These are phyloP conservation scores for Plantago rigida DNA, from an alignment of 305 asterid species.

Conservation along the genomic window DNA sequence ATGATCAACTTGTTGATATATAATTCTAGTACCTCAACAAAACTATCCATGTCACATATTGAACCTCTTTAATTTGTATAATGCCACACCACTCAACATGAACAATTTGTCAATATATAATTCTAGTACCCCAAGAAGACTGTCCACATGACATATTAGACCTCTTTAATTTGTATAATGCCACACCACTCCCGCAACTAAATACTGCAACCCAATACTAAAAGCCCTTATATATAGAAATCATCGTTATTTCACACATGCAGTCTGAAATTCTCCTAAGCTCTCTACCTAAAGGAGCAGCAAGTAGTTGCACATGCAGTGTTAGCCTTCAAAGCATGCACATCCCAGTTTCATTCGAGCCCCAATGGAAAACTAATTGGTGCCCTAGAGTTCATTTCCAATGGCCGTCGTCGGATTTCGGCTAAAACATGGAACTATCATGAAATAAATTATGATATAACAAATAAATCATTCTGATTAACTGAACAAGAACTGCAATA, in stretches of 20 bases:
- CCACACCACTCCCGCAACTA: not conserved
- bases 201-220: too few relatives aligned
- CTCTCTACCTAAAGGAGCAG: not conserved
- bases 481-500: constrained; percentile 6
- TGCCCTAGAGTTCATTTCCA: not conserved
- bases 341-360: not conserved
- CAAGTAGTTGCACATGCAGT: not conserved
- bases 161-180: not conserved
- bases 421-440: not conserved
- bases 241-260: not conserved
- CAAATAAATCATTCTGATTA: not conserved
- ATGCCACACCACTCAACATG: not conserved
- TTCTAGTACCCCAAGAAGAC: not conserved
- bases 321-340: not conserved
- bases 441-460: constrained; percentile 3
- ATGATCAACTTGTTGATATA: not conserved
- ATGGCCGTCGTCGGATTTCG: not conserved
- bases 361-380: not conserved
- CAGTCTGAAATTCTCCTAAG: not conserved
- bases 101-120: too few relatives aligned
- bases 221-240: not conserved
- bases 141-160: not conserved
- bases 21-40: not conserved
- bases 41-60: not conserved
- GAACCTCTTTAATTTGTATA: not conserved